Conservation (phyloP, 2,329 filamentous ascomycete genomes). For the Rhynchosporium agropyri region DNA sequence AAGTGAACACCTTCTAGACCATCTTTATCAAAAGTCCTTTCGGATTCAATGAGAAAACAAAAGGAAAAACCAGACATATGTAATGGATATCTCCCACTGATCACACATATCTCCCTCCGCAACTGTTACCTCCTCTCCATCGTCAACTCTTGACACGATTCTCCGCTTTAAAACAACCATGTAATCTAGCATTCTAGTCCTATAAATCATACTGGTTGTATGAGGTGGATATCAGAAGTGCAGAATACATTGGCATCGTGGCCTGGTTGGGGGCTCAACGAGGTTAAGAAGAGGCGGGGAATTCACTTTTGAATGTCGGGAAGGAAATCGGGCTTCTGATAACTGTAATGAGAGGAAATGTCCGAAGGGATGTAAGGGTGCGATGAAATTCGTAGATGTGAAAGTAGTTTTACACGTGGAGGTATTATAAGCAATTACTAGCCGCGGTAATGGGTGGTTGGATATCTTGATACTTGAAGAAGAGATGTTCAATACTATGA, state of each 20-base stretch:
- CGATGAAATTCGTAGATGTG: slow-evolving; percentile 34
- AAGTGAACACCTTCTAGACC: neutral
- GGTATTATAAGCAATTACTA: slow-evolving; percentile 40
- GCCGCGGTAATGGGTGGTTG: slow-evolving; percentile 31
- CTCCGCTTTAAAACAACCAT: slow-evolving; percentile 45
- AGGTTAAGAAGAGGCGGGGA: slow-evolving; percentile 11
- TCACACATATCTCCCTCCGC: slow-evolving; percentile 45
- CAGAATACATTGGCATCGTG: slow-evolving; percentile 43
- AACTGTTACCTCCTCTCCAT: slow-evolving; percentile 45
- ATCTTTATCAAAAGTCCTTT: neutral
- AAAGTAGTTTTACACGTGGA: slow-evolving; percentile 41
- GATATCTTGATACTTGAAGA: slow-evolving; percentile 6
- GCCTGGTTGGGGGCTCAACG: slow-evolving; percentile 42
- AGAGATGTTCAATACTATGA: neutral
- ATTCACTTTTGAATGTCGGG: slow-evolving; percentile 39
- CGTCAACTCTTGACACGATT: slow-evolving; percentile 45
- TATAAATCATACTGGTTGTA: slow-evolving; percentile 44
- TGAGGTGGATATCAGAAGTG: slow-evolving; percentile 24
- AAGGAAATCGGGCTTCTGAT: slow-evolving; percentile 37
- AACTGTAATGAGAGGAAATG: slow-evolving; percentile 40
- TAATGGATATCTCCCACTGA: slow-evolving; percentile 47
- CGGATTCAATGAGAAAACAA: neutral
- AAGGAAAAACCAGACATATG: neutral
- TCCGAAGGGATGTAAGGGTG: slow-evolving; percentile 40
- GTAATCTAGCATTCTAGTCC: slow-evolving; percentile 47